Percentiles rank a stretch among this genome's conserved stretches.
These are phyloP conservation scores for Cicer chorassanicum DNA, from an alignment of 306 rosid species.

Conservation along the genomic window DNA sequence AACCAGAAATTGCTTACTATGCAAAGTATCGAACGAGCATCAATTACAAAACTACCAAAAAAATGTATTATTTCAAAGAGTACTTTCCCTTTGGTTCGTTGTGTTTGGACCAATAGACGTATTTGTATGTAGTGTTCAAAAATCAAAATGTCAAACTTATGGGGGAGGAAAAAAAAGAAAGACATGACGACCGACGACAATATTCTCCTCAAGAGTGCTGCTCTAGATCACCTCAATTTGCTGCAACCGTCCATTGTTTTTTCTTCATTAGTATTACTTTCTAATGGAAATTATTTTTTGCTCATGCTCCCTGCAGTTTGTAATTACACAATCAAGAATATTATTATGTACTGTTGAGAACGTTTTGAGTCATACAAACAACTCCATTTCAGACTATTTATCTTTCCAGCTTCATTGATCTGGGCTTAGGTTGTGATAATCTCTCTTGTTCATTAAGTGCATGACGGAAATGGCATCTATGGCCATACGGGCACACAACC, in stretches of 20 bases:
- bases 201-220: slow-evolving; percentile 38
- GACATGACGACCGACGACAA: slow-evolving; percentile 32
- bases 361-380: slow-evolving; percentile 41
- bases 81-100: slow-evolving; percentile 38
- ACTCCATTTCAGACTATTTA: slow-evolving; percentile 33
- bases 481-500: slow-evolving; percentile 80
- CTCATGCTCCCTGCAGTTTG: slow-evolving; percentile 43
- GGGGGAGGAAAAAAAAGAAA: slow-evolving; percentile 26
- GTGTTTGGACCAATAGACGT: slow-evolving; percentile 33
- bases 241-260: slow-evolving; percentile 32
- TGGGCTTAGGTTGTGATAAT: slow-evolving; percentile 51
- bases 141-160: slow-evolving; percentile 42
- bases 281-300: slow-evolving; percentile 42
- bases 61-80: slow-evolving; percentile 41
- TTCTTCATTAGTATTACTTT: neutral
- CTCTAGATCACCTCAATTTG: slow-evolving; percentile 37
- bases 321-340: slow-evolving; percentile 50
- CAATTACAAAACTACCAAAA: slow-evolving; percentile 27
- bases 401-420: slow-evolving; percentile 54
- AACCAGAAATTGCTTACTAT: slow-evolving; percentile 43
- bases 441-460: slow-evolving; percentile 77
- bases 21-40: slow-evolving; percentile 44
- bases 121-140: slow-evolving; percentile 42
- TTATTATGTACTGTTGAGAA: slow-evolving; percentile 49
- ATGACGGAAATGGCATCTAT: slow-evolving; percentile 97